Percentiles rank a stretch among this genome's conserved stretches.
Conservation (phyloP, 352 stramenopile genomes). For the Pythium volutum region DNA sequence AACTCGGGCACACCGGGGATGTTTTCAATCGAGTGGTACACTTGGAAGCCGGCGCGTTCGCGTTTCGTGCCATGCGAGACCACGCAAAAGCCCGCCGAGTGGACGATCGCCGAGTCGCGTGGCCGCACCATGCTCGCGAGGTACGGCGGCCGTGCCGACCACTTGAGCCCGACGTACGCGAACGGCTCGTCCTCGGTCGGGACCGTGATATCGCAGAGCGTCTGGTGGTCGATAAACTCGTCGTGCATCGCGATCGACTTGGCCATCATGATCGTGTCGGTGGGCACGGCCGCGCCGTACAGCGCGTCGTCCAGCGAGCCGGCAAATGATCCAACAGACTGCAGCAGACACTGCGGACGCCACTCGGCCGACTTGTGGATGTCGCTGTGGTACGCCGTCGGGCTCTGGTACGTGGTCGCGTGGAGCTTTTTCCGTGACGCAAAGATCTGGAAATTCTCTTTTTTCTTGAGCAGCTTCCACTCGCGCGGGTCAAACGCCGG, state of each 20-base stretch:
- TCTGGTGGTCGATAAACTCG: conserved; percentile 20
- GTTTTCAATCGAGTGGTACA: conserved; percentile 34
- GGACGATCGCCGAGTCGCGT: conserved; percentile 44
- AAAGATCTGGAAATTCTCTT: neutral
- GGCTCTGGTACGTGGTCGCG: too few species aligned
- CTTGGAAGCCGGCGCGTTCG: conserved; percentile 32
- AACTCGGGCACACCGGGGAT: conserved; percentile 31
- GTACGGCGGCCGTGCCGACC: conserved; percentile 3
- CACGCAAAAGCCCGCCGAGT: conserved; percentile 31
- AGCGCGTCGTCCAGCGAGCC: conserved; percentile 61
- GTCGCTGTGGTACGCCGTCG: too few species aligned
- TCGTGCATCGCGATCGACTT: conserved; percentile 27
- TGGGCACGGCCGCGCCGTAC: conserved; percentile 40
- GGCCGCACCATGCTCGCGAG: conserved; percentile 21
- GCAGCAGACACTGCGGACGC: conserved; percentile 25
- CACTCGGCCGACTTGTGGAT: too few species aligned
- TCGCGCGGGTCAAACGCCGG: neutral
- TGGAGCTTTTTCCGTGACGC: neutral
- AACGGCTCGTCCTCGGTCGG: conserved; percentile 29
- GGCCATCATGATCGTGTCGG: conserved; percentile 32
- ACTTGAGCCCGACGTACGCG: conserved; percentile 21
- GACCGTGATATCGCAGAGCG: conserved; percentile 35
- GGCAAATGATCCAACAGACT: conserved; percentile 40
- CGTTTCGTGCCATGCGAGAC: neutral
- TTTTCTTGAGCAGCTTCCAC: neutral